Conservation (phyloP, 495 filamentous ascomycete species). For the Xylaria venustula region DNA sequence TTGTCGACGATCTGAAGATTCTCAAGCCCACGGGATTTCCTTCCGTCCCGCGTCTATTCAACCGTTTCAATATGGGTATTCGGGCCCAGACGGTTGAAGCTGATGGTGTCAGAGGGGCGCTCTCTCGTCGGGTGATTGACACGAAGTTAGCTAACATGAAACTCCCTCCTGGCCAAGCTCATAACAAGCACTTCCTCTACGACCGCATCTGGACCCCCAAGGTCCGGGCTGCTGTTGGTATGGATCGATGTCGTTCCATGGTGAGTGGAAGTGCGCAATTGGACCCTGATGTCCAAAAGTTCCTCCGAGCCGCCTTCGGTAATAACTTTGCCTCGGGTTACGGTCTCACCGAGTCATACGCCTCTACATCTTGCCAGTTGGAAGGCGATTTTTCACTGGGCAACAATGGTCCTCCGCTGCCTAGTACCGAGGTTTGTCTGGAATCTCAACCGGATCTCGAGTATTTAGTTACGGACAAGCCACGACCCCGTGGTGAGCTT, state of each 20-base stretch:
- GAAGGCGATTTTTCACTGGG: slow-evolving; percentile 68
- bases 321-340: slow-evolving; percentile 87
- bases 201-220: slow-evolving; percentile 94
- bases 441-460: slow-evolving; percentile 92
- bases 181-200: slow-evolving; percentile 81
- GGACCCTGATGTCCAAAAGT: slow-evolving; percentile 81
- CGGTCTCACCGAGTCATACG: slow-evolving; percentile 94
- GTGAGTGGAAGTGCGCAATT: slow-evolving; percentile 88
- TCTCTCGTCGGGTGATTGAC: slow-evolving; percentile 76
- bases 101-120: slow-evolving; percentile 74
- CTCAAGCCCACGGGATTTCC: slow-evolving; percentile 79
- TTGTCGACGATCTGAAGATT: slow-evolving; percentile 89
- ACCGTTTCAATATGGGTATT: slow-evolving; percentile 82
- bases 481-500: slow-evolving; percentile 89
- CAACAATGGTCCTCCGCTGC: slow-evolving; percentile 74
- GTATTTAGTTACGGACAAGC: slow-evolving; percentile 86
- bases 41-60: slow-evolving; percentile 90
- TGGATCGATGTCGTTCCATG: slow-evolving; percentile 72
- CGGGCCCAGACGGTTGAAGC: slow-evolving; percentile 74
- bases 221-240: slow-evolving; percentile 74
- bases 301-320: slow-evolving; percentile 79
- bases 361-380: slow-evolving; percentile 67
- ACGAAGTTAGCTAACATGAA: slow-evolving; percentile 79
- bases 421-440: slow-evolving; percentile 73
- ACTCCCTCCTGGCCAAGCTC: slow-evolving; percentile 64